Percentiles rank a stretch among this genome's conserved stretches.
These are phyloP conservation scores for Chenopodium berlandieri DNA, from an alignment of 148 eudicot species.

Conservation along the genomic window DNA sequence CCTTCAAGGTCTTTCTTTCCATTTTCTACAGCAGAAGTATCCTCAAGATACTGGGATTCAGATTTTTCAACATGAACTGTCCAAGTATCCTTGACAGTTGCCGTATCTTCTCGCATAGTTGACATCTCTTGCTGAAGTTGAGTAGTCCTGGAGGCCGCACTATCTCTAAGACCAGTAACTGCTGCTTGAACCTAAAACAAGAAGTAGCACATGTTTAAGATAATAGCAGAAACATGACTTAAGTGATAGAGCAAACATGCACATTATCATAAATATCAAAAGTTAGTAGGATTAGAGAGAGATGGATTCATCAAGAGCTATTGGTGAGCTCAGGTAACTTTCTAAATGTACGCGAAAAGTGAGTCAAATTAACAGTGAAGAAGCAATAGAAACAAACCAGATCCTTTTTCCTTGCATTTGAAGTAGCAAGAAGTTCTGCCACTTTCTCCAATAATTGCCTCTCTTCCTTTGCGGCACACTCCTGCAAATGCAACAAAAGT, in stretches of 20 bases:
- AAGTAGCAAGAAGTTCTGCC: slow-evolving; percentile 88
- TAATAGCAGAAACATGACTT: background rate
- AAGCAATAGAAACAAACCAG: slow-evolving; percentile 48
- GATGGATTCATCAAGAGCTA: background rate
- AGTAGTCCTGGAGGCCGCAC: slow-evolving; percentile 64
- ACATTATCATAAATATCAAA: background rate
- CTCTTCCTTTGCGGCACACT: slow-evolving; percentile 92
- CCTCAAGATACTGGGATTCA: slow-evolving; percentile 74
- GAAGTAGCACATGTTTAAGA: background rate
- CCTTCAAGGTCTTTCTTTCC: slow-evolving; percentile 76
- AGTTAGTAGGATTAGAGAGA: background rate
- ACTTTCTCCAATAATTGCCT: slow-evolving; percentile 77
- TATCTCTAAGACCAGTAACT: slow-evolving; percentile 69
- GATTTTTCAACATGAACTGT: slow-evolving; percentile 56
- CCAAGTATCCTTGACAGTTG: slow-evolving; percentile 72
- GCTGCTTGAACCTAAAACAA: slow-evolving; percentile 72
- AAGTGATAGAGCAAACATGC: background rate
- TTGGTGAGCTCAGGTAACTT: background rate
- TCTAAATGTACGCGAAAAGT: background rate
- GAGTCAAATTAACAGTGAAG: slow-evolving; percentile 1
- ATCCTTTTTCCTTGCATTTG: slow-evolving; percentile 89
- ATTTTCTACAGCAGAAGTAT: slow-evolving; percentile 69
- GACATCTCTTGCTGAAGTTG: slow-evolving; percentile 81
- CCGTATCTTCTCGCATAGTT: slow-evolving; percentile 68
- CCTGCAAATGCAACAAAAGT: slow-evolving; percentile 38